A percentile compares a stretch with the other conserved stretches of the same genome.
Conservation (phyloP, 306 rosid species). For the Sicyos baderoa region DNA sequence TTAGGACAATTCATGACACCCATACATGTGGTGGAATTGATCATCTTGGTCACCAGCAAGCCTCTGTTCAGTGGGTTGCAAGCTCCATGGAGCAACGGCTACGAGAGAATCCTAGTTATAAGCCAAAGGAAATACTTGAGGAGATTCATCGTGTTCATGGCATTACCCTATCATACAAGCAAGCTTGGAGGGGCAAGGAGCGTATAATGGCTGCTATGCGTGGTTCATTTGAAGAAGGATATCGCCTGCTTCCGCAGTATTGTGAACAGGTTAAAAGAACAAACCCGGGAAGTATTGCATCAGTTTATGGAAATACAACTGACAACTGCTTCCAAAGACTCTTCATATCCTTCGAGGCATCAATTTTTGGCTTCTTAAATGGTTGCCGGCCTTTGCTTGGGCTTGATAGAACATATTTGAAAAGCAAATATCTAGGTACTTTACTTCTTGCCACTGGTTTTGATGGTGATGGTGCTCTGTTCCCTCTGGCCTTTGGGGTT, state of each 20-base stretch:
- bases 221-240: slow-evolving; percentile 53
- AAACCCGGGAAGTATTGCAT: slow-evolving; percentile 46
- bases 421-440: slow-evolving; percentile 49
- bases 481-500: slow-evolving; percentile 48
- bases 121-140: slow-evolving; percentile 48
- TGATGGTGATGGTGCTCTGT: slow-evolving; percentile 45
- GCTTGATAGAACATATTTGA: slow-evolving; percentile 38
- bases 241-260: slow-evolving; percentile 43
- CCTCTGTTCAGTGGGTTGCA: slow-evolving; percentile 56
- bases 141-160: slow-evolving; percentile 51
- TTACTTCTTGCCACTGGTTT: slow-evolving; percentile 48
- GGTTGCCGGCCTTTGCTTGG: slow-evolving; percentile 51
- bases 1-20: slow-evolving; percentile 39
- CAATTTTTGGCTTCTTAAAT: slow-evolving; percentile 43
- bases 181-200: slow-evolving; percentile 51
- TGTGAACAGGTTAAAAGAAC: slow-evolving; percentile 43
- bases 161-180: slow-evolving; percentile 39
- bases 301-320: slow-evolving; percentile 33
- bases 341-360: slow-evolving; percentile 43
- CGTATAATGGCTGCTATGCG: slow-evolving; percentile 44
- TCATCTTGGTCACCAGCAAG: slow-evolving; percentile 54
- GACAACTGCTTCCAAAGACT: slow-evolving; percentile 45
- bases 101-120: slow-evolving; percentile 41
- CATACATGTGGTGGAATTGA: slow-evolving; percentile 43
- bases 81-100: slow-evolving; percentile 39